Evolutionary conservation across 129 eudicot species (phyloP), one percentile per base, ranked within the genome.

Genomic region (Scalesia atractyloides): DNA sequence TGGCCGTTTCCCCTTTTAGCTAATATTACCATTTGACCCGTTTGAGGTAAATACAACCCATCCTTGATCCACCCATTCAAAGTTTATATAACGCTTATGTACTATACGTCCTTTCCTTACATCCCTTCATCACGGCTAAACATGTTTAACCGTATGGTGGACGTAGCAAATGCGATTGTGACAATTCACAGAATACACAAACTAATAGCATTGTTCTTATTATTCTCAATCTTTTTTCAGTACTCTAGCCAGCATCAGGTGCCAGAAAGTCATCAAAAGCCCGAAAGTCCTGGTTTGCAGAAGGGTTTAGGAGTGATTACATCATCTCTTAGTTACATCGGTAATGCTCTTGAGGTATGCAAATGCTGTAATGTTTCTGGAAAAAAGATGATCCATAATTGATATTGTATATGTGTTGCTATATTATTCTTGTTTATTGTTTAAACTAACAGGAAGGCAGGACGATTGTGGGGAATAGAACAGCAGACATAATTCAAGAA

Each of bases 401-500:
- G 49, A 53, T 5, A 70, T 26, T 20, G 47, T 30, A 8, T 30
- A 18, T 67, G 57, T 41, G 26, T 1, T 4, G 41, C 22, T 11
- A 12, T 15, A 5, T n/a, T 47, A 14, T 56, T 44, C 19, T 36
- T 59, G 18, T 56, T 12, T 30, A 5, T 18, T 72, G 64, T 73
- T 18, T 37, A 56, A 41, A 11, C 58, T 80, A 61, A 18, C 87
- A 85, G 97, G 97, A 88, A 79, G 97, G 97, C 39, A 64, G 72
- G 49, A 84, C 91, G 39, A 82, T 76, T 46, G 89, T 91, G 58
- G 95, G 88, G 78, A 91, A 86, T 64, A 86, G 86, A 26, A 91
- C 97, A 30, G 90, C 88, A 12, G 97, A 85, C 76, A 82, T 91
- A 36, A 85, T 85, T 75, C 95, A 91, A 76, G 97, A 91, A 80